Base-by-base conservation (phyloP, 2,329 filamentous ascomycete species). In the Cordyceps javanica region DNA sequence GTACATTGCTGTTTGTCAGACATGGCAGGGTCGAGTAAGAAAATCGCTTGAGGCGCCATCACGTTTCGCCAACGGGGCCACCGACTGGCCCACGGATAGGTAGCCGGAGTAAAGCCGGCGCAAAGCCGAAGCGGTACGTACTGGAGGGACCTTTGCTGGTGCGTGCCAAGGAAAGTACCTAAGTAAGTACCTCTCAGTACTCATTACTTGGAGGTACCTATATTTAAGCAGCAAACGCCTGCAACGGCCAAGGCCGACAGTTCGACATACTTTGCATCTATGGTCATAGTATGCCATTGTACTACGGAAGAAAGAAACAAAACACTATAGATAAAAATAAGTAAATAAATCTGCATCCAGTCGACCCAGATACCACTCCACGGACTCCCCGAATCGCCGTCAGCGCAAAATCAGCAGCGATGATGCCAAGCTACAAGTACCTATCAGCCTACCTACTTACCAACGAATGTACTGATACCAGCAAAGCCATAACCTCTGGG, bases 81-180 rank as follows among this genome's bases (percentile, higher is more conserved):
- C 30, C 34, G 28, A 55, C 42, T 55, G 53, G 53, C 30, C 48
- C 4, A 5, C 8, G 23, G 11, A 26, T 2, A n/a, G 28, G 9
- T 55, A 56, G 19, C 54, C 54, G 54, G 44, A 39, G 44, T 56
- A 42, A 56, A 56, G 44, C 54, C 54, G 54, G 41, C 44, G 54
- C 54, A 56, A 49, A 56, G 14, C 44, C 44, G 38, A 16, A 13
- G 3, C 32, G 39, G 38, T 44, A 23, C n/a, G 8, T 32, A 25
- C 16, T 16, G 19, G 16, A 45, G 5, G 11, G 41, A 45, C 14
- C 19, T 38, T n/a, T n/a, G n/a, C n/a, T n/a, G n/a, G n/a, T n/a
- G n/a, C n/a, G n/a, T n/a, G n/a, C n/a, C n/a, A n/a, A n/a, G n/a
- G n/a, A n/a, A n/a, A n/a, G n/a, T n/a, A n/a, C n/a, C n/a, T n/a